Evolutionary conservation across 305 asterid species (phyloP).

Genomic region (Solanum aculeatissimum): DNA sequence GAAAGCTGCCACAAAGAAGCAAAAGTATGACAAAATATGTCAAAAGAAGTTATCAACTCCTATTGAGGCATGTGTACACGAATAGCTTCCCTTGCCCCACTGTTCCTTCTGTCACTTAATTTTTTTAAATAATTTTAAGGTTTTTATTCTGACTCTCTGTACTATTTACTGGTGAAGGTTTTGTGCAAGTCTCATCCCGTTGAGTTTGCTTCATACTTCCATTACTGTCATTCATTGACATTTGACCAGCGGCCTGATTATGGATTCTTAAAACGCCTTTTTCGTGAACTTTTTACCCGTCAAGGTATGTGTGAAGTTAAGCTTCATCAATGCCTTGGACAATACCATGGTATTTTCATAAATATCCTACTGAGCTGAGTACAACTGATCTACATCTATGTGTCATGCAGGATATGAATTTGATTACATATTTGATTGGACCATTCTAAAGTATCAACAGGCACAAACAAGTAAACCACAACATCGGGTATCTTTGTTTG

Average conservation of each 20-base stretch:
- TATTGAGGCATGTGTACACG: constrained; percentile 49
- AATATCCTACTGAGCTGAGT: not conserved
- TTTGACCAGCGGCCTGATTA: constrained; percentile 97
- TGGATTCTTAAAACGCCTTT: constrained; percentile 89
- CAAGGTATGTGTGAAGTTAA: constrained; percentile 41
- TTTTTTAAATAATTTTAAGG: not conserved
- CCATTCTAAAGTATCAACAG: constrained; percentile 89
- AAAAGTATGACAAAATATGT: constrained; percentile 90
- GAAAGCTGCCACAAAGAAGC: constrained; percentile 97
- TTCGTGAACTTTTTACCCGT: constrained; percentile 77
- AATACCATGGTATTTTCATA: not conserved
- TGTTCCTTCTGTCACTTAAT: constrained; percentile 1
- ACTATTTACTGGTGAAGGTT: constrained; percentile 35
- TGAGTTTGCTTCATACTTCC: constrained; percentile 93
- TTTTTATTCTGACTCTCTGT: not conserved
- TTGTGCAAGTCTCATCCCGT: constrained; percentile 95
- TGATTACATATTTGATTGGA: constrained; percentile 92
- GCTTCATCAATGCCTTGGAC: not conserved
- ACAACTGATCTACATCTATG: not conserved
- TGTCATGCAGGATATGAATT: constrained; percentile 60
- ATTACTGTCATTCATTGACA: constrained; percentile 90
- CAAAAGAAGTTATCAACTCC: constrained; percentile 94
- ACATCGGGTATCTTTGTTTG: constrained; percentile 44
- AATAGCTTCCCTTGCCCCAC: not conserved
- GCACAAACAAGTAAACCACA: constrained; percentile 65